Conservation (phyloP, 352 stramenopile genomes). For the Thraustochytrium striatum region DNA sequence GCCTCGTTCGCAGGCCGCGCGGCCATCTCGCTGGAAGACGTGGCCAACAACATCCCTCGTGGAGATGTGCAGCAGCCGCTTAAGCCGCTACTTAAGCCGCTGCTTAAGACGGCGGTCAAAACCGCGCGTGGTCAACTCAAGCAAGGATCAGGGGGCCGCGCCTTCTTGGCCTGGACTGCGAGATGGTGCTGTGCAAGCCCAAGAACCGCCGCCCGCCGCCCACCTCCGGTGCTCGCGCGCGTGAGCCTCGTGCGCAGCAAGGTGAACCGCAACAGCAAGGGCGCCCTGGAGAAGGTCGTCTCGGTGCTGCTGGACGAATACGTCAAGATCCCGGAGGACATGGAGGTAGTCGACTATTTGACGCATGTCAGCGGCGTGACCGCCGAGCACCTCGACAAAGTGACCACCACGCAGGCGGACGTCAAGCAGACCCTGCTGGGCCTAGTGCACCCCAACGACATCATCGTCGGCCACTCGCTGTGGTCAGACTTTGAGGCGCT, state of each 20-base stretch:
- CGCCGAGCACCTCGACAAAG: slow-evolving; percentile 5
- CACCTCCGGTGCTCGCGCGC: slow-evolving; percentile 7
- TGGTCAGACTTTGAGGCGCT: slow-evolving; percentile 30
- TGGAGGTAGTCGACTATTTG: slow-evolving; percentile 12
- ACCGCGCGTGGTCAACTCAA: too few relatives aligned
- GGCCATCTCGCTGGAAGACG: too few relatives aligned
- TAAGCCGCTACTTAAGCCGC: too few relatives aligned
- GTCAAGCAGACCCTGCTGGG: not conserved
- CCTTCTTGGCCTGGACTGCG: slow-evolving; percentile 33
- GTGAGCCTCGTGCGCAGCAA: slow-evolving; percentile 31
- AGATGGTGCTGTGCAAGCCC: slow-evolving; percentile 28
- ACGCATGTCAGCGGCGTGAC: slow-evolving; percentile 19
- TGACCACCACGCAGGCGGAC: not conserved
- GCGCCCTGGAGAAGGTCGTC: not conserved
- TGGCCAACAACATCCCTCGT: too few relatives aligned
- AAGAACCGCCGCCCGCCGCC: not conserved
- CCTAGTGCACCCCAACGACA: not conserved
- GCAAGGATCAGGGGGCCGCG: too few relatives aligned
- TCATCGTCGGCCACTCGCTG: slow-evolving; percentile 40
- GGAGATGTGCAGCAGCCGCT: too few relatives aligned
- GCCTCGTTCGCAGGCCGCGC: too few relatives aligned
- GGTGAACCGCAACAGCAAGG: not conserved
- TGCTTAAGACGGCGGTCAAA: too few relatives aligned
- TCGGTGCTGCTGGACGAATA: slow-evolving; percentile 1
- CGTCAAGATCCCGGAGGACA: not conserved